Evolutionary conservation across 805 yeast species (phyloP), one percentile per base, ranked within the genome.

Genomic region (Zygosaccharomyces bisporus): DNA sequence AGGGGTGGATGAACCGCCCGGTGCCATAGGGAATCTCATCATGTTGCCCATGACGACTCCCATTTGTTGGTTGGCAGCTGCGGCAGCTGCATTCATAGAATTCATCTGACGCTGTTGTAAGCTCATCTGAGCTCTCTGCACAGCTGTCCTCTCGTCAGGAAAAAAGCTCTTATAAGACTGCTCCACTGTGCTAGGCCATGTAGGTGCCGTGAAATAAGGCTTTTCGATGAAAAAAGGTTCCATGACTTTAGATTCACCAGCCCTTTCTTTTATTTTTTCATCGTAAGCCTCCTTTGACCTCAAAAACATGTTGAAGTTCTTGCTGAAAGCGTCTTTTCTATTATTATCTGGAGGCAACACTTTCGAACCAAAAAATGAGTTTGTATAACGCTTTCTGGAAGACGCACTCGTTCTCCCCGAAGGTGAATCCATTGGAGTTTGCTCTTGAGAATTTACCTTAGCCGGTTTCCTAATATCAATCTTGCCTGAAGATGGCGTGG

Each of bases 131-230:
- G 65, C 54, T 33, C 52, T 53, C 43, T 59, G 63, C 27, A 56
- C 49, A 7, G 60, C 56, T n/a, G 58, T 50, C 21, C 54, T 49
- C 43, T 60, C 61, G 44, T 70, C 70, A 2, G 81, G 76, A 64
- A 80, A 79, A 31, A 76, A 60, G 13, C 69, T 64, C 44, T 71
- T 74, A 63, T 79, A 78, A 1, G 83, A 71, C 45, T 76, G 80
- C 34, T 78, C 84, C 18, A 75, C 63, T 2, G 80, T 78, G 38
- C 74, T 67, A 17, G 73, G 71, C 95, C 95, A 86, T 0, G 90
- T 82, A 41, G 95, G 95, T 7, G 86, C 81, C 0, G 91, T 82
- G 32, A 72, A 71, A 61, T 76, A 86, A 5, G 93, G 80, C 54
- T 71, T 78, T 52, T 81, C 89, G 48, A 81, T 69, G 17, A 64